A percentile compares a stretch with the other conserved stretches of the same genome.
Conservation (phyloP, 257 asterid genomes). For the Craterostigma plantagineum region DNA sequence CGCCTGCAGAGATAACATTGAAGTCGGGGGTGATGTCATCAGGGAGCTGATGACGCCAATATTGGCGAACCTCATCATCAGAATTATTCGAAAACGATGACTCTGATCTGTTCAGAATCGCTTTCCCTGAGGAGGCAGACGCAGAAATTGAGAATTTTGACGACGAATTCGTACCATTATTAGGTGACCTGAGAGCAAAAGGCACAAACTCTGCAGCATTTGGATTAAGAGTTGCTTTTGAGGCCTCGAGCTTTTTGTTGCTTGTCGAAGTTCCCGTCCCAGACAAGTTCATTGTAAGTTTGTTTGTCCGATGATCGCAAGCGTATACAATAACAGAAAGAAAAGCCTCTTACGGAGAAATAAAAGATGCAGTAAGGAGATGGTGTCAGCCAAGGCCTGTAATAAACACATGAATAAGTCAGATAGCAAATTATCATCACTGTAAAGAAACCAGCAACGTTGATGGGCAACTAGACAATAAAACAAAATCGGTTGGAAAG, state of each 20-base stretch:
- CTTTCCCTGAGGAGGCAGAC: slow-evolving; percentile 31
- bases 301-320: background rate
- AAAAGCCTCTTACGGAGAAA: background rate
- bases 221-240: slow-evolving; percentile 57
- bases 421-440: no score
- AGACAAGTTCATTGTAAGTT: slow-evolving; percentile 33
- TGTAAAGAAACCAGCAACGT: no score
- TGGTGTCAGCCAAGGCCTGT: slow-evolving; percentile 1
- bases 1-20: slow-evolving; percentile 34
- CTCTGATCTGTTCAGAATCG: slow-evolving; percentile 45
- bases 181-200: slow-evolving; percentile 41
- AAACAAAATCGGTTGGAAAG: no score
- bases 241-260: slow-evolving; percentile 26
- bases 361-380: background rate
- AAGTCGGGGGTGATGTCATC: slow-evolving; percentile 87
- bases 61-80: slow-evolving; percentile 78
- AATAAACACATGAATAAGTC: background rate
- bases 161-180: slow-evolving; percentile 18
- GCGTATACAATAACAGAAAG: slow-evolving; percentile 2
- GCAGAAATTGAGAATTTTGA: slow-evolving; percentile 21
- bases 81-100: slow-evolving; percentile 59
- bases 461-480: no score
- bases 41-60: slow-evolving; percentile 78
- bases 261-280: slow-evolving; percentile 38
- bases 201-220: slow-evolving; percentile 90